phyloP scores from a whole-genome alignment of 2,329 filamentous ascomycete genomes.

The Erysiphe pulchra region DNA sequence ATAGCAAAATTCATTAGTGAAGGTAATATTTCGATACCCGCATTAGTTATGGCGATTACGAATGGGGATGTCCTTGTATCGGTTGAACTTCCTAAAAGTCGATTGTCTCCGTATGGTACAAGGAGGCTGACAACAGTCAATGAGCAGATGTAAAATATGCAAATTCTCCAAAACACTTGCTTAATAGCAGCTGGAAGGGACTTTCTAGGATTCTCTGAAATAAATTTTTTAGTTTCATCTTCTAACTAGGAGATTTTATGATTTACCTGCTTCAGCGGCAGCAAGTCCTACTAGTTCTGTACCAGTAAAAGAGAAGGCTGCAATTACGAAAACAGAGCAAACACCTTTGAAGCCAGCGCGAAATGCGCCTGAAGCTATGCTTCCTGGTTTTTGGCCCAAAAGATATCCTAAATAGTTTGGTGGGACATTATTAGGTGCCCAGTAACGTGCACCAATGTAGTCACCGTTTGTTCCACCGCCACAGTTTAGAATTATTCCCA shows the following conservation, averaged over 20 bases:
- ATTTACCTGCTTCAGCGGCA: slow-evolving; percentile 29
- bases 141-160: slow-evolving; percentile 69
- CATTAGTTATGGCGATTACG: slow-evolving; percentile 72
- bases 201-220: slow-evolving; percentile 49
- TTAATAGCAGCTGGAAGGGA: slow-evolving; percentile 70
- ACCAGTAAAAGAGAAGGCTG: slow-evolving; percentile 51
- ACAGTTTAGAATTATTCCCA: slow-evolving; percentile 1
- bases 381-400: slow-evolving; percentile 61
- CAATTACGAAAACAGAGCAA: slow-evolving; percentile 51
- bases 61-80: slow-evolving; percentile 58
- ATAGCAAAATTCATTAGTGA: slow-evolving; percentile 92
- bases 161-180: slow-evolving; percentile 88
- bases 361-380: slow-evolving; percentile 61
- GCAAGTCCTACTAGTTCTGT: slow-evolving; percentile 55
- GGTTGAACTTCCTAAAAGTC: slow-evolving; percentile 28
- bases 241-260: not conserved
- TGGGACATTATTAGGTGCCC: not conserved
- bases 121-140: slow-evolving; percentile 60
- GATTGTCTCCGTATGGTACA: slow-evolving; percentile 43
- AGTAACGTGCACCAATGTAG: slow-evolving; percentile 1
- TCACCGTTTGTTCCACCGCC: slow-evolving; percentile 2
- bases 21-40: slow-evolving; percentile 55
- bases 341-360: slow-evolving; percentile 66
- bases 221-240: not conserved
- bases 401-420: slow-evolving; percentile 24